phyloP scores from a whole-genome alignment of 495 filamentous ascomycete genomes.

The Staphylotrichum longicolle region DNA sequence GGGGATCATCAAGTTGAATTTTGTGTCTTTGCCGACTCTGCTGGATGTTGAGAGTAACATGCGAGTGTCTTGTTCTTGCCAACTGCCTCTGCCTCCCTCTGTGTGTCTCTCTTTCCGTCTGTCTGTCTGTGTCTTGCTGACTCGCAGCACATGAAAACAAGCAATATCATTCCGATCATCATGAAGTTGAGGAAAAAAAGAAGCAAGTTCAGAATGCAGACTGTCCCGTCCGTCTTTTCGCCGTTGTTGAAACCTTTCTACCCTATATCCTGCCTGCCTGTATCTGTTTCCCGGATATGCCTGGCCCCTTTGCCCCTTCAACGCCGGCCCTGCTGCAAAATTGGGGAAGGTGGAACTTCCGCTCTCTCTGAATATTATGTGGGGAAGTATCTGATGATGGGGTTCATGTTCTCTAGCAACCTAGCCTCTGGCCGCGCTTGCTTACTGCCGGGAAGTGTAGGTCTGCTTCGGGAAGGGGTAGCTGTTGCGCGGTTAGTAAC shows the following conservation, averaged over 20 bases:
- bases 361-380: background rate
- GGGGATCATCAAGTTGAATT: constrained; percentile 35
- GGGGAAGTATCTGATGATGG: background rate
- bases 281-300: constrained; percentile 20
- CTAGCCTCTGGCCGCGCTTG: too few relatives aligned
- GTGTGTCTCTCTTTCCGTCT: too few relatives aligned
- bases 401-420: background rate
- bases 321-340: constrained; percentile 26
- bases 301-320: constrained; percentile 13
- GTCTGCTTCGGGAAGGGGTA: constrained; percentile 70
- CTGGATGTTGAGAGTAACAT: background rate
- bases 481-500: constrained; percentile 10
- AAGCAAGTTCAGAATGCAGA: background rate
- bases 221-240: constrained; percentile 4
- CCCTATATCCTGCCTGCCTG: constrained; percentile 15
- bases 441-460: constrained; percentile 49
- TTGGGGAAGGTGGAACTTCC: constrained; percentile 18
- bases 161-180: too few relatives aligned
- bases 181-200: background rate
- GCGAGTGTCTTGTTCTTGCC: too few relatives aligned
- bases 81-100: too few relatives aligned
- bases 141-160: too few relatives aligned
- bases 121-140: too few relatives aligned
- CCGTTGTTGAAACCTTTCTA: constrained; percentile 39
- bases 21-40: background rate